These are phyloP conservation scores for Ilyonectria robusta DNA, from an alignment of 2,329 filamentous ascomycete species.

Conservation along the genomic window DNA sequence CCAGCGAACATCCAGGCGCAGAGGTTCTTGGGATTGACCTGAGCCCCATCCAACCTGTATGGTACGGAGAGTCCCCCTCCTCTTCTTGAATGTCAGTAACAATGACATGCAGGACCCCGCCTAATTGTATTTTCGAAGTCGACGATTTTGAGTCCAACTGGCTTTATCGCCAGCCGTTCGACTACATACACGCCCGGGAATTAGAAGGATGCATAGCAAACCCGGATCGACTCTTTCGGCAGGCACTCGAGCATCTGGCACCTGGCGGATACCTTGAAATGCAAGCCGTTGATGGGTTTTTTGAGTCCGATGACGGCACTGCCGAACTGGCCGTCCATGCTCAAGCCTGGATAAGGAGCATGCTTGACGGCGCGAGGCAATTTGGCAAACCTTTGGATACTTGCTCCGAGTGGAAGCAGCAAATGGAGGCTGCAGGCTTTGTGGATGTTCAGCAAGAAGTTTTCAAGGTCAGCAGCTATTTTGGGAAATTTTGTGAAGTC, in stretches of 20 bases:
- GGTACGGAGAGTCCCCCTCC: constrained; percentile 13
- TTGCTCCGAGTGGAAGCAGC: constrained; percentile 9
- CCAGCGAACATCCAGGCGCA: constrained; percentile 26
- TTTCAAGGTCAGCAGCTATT: constrained; percentile 14
- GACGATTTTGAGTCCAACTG: constrained; percentile 15
- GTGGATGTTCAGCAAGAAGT: constrained; percentile 26
- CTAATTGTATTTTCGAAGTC: constrained; percentile 19
- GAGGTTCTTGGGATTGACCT: constrained; percentile 29
- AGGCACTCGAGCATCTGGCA: constrained; percentile 16
- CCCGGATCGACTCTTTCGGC: constrained; percentile 8
- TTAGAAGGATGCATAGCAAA: constrained; percentile 26
- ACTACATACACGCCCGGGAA: constrained; percentile 24
- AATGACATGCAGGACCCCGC: constrained; percentile 19
- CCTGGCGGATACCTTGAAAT: constrained; percentile 19
- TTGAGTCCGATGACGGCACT: constrained; percentile 16
- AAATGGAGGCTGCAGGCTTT: constrained; percentile 20
- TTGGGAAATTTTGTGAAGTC: not conserved
- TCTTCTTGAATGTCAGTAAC: not conserved
- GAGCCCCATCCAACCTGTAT: constrained; percentile 30
- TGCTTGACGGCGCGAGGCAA: constrained; percentile 10
- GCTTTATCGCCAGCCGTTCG: constrained; percentile 21
- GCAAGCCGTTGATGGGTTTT: constrained; percentile 5
- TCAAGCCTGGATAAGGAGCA: constrained; percentile 11
- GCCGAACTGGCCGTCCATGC: constrained; percentile 12
- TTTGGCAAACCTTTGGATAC: constrained; percentile 19